These are phyloP conservation scores for Puccinia polysora DNA, from an alignment of 1,284 basidiomycete species.

Conservation along the genomic window DNA sequence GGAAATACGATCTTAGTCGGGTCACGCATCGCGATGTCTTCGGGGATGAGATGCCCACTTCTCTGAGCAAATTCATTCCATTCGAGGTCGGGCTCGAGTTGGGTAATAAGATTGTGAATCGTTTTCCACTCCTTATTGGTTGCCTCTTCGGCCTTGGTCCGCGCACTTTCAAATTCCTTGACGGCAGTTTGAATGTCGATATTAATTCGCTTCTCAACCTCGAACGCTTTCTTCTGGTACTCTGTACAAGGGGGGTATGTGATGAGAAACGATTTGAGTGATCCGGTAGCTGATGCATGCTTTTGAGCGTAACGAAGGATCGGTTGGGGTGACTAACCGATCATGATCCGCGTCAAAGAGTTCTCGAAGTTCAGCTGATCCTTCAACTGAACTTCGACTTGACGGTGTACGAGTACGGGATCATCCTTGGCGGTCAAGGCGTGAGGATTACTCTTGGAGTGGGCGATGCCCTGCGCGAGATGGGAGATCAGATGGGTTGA, in stretches of 20 bases:
- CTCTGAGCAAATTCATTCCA: constrained; percentile 95
- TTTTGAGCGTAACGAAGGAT: too few species aligned
- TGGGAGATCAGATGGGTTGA: constrained; percentile 23
- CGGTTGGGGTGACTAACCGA: not conserved
- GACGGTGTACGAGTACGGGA: constrained; percentile 48
- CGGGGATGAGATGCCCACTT: constrained; percentile 91
- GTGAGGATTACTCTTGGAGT: constrained; percentile 33
- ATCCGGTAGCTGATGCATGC: too few species aligned
- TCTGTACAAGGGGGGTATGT: constrained; percentile 43
- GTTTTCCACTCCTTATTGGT: constrained; percentile 16
- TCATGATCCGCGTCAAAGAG: constrained; percentile 1
- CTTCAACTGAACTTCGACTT: constrained; percentile 47
- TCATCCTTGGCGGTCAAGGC: constrained; percentile 49
- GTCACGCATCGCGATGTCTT: constrained; percentile 56
- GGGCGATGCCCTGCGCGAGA: constrained; percentile 29
- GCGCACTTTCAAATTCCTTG: constrained; percentile 46
- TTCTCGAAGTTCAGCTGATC: constrained; percentile 49
- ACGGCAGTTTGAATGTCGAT: constrained; percentile 46
- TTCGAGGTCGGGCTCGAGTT: constrained; percentile 83
- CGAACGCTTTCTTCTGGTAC: constrained; percentile 46
- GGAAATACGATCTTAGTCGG: constrained; percentile 48
- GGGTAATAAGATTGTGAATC: constrained; percentile 64
- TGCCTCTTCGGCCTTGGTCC: not conserved
- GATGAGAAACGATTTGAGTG: too few species aligned
- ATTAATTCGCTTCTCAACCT: constrained; percentile 46